A percentile compares a stretch with the other conserved stretches of the same genome.
Conservation (phyloP, 2,329 filamentous ascomycete species). For the Magnaporthiopsis poae region DNA sequence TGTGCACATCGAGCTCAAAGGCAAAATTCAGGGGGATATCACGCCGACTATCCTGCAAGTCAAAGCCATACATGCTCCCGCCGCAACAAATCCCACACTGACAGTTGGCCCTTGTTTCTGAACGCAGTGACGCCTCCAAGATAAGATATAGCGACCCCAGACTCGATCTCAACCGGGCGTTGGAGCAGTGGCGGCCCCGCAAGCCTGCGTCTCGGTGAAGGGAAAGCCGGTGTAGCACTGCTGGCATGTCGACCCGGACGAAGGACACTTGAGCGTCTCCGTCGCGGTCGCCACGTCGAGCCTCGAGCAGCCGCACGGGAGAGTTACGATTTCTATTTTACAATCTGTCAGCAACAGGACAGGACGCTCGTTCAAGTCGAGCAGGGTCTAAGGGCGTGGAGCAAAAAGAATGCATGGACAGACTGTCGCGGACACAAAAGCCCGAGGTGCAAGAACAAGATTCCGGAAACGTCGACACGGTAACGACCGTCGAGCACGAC, state of each 20-base stretch:
- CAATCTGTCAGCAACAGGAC: background rate
- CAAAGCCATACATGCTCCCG: background rate
- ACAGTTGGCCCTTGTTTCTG: background rate
- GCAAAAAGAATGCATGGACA: background rate
- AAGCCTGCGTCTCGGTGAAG: conserved; percentile 8
- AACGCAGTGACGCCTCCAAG: no score
- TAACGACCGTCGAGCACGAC: conserved; percentile 10
- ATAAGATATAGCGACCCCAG: background rate
- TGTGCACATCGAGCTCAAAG: conserved; percentile 16
- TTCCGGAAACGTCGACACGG: conserved; percentile 8
- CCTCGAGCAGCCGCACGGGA: conserved; percentile 9
- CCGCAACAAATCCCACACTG: background rate
- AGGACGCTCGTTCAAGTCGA: background rate
- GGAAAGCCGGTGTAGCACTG: conserved; percentile 11
- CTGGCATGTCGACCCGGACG: conserved; percentile 3
- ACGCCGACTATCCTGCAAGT: conserved; percentile 15
- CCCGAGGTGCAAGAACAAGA: conserved; percentile 1
- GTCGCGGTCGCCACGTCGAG: conserved; percentile 9
- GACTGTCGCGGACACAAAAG: conserved; percentile 11
- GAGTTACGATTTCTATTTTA: conserved; percentile 10
- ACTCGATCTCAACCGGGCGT: background rate
- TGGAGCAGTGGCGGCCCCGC: background rate
- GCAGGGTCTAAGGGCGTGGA: no score
- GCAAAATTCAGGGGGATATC: conserved; percentile 16
- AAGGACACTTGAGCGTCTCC: conserved; percentile 9